Evolutionary conservation across 768 basidiomycete species (phyloP), one percentile per base, ranked within the genome.

Genomic region (Hygrophorus pudorinus): DNA sequence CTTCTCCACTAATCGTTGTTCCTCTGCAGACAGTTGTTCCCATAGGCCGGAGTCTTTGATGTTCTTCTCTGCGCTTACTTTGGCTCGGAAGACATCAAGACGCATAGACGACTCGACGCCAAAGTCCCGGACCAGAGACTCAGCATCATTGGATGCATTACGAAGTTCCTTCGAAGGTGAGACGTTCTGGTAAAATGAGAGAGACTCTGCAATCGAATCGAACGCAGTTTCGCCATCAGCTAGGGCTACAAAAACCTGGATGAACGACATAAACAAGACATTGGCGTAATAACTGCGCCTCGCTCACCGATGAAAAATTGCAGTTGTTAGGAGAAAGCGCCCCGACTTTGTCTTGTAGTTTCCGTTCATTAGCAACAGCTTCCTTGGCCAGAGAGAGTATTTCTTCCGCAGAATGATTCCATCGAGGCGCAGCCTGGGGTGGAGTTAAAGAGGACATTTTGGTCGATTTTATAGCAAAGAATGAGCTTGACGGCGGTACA

Each of bases 151-250:
- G 3, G 85, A 81, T 1, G 86, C 85, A 56, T 91, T 88, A 1
- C 89, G 76, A n/a, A 92, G 72, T 34, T 72, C 76, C 57, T 87
- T 80, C 44, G 70, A 66, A 1, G 78, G 66, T 20, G 85, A 83
- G 20, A 91, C 86, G 51, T 89, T 85, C 59, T 88, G 83, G 56
- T 89, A 85, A 62, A 93, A 92, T 0, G 69, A 62, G 14, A 87
- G 67, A 0, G 81, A 81, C 48, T 85, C 82, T 2, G 66, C 61
- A 28, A 65, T 57, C 6, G 57, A 49, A 37, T 78, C 73, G 18
- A 79, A 64, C 13, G 67, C 58, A 14, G 79, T 72, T 40, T 86
- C 82, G 9, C 71, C 74, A 17, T 68, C 54, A 1, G 80, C 74
- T n/a, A 89, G 74, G 8, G 71, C 64, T 64, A 88, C 84, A 55